Evolutionary conservation across 352 stramenopile genomes (phyloP), one percentile per base, ranked within the genome.

Genomic region (Globisporangium spiculum): DNA sequence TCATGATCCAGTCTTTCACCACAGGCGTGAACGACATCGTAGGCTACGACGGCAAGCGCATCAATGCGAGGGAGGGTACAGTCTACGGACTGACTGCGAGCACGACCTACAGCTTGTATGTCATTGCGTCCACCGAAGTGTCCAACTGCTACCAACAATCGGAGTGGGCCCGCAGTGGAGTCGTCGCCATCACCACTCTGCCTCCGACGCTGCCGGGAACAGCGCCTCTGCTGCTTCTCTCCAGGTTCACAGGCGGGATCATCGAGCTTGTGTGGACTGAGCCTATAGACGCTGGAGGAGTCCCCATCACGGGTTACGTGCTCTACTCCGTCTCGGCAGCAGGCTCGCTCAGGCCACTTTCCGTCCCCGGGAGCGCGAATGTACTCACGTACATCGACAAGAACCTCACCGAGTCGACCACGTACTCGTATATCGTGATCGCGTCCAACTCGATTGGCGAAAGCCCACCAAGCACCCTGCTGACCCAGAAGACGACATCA

Each of bases 11-110:
- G 34, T 62, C 62, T 0, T 54, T 67, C 0, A 65, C 65, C 12
- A 58, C 20, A 2, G 70, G 24, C 3, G 38, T 26, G 1, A 57
- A 20, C 9, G 70, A 72, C 36, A 14, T 68, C 0, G 30, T 89
- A n/a, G 80, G 72, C 1, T 91, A 91, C 61, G 76, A 91, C 56
- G 79, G 83, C 18, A 83, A 73, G 52, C 59, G 50, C 4, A 52
- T 66, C n/a, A 36, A 67, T 0, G 38, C 54, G 9, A 44, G 38
- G 9, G 10, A 67, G 59, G 78, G 74, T 44, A 78, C 65, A 0
- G 41, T 83, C 12, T 80, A 82, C 44, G 65, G 74, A 9, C 59
- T 87, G 12, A 62, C 18, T 2, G 71, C 77, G 2, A 70, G 16
- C 10, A 72, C 74, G 0, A 54, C 60, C 0, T 88, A 88, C 53